A percentile compares a stretch with the other conserved stretches of the same genome.
These are phyloP conservation scores for Dendrocalamus latiflorus DNA, from an alignment of 202 grass and related monocot genomes.

Conservation along the genomic window DNA sequence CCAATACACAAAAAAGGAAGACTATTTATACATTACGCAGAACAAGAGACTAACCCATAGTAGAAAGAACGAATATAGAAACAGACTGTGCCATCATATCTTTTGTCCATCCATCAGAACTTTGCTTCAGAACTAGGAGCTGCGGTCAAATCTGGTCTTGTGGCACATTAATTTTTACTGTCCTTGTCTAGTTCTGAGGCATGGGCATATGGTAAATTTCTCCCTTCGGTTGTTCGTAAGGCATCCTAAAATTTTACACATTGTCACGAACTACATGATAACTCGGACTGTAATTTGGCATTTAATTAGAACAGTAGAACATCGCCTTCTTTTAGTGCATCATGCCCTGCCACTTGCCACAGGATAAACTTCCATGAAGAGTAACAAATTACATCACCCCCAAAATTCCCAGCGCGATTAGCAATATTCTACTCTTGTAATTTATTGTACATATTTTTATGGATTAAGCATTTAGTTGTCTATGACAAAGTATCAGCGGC, in stretches of 20 bases:
- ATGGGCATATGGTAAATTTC: not conserved
- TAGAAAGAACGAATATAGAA: too few species aligned
- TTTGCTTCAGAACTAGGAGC: conserved; percentile 10
- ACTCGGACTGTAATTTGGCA: conserved; percentile 14
- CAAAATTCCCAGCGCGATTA: not conserved
- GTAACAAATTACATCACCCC: not conserved
- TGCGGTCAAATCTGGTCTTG: not conserved
- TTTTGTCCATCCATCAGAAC: not conserved
- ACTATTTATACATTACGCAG: not conserved
- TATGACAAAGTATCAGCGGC: too few species aligned
- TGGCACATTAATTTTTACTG: not conserved
- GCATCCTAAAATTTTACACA: not conserved
- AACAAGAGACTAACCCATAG: not conserved
- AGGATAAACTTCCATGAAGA: not conserved
- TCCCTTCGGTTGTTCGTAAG: not conserved
- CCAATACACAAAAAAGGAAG: not conserved
- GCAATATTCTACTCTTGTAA: not conserved
- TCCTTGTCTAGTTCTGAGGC: not conserved
- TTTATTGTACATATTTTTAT: not conserved
- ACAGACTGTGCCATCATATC: not conserved
- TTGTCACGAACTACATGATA: not conserved
- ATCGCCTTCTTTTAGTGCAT: not conserved
- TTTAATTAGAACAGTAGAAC: not conserved
- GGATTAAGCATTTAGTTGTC: too few species aligned
- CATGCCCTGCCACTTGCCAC: not conserved